Base-by-base conservation (phyloP, 345 rosid genomes). In the Rubroshorea leprosula region DNA sequence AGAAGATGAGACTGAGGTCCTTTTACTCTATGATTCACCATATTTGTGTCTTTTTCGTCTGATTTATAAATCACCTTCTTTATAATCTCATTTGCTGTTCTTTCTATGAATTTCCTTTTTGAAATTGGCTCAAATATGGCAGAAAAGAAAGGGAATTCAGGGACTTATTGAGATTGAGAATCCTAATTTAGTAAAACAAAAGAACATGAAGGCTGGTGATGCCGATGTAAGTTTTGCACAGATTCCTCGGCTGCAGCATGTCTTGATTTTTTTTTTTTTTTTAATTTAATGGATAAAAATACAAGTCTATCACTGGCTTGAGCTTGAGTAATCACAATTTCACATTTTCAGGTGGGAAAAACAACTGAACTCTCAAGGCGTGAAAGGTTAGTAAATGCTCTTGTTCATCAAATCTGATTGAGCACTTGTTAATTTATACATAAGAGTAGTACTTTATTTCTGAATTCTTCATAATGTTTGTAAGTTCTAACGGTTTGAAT, bases 311-410 rank as follows among this genome's bases (percentile, higher is more conserved):
- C 7, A 60, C 23, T 35, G 23, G 27, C 21, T 50, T 35, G 6
- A 23, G 27, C 21, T 50, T 35, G 6, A 23, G 7, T 22, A 50
- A 23, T 49, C 39, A 45, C 21, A 50, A 10, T 31, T 7, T 49
- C 22, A 20, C 21, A 22, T 11, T 60, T 78, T 18, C 74, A 94
- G 99, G 57, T 65, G 24, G 83, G 80, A 43, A 87, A 77, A 70
- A 83, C 92, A 43, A 79, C 96, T 47, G 97, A 89, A 72, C 92
- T 94, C 71, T 87, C 99, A 5, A 87, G 97, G 84, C 95, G 96
- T 53, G 97, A 94, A 77, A 94, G 97, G 99, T 94, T 51, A 63
- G 78, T 72, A 46, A 22, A 31, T 59, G 19, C 58, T 57, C 6
- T 51, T 15, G 22, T 35, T 39, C 38, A n/a, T 20, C n/a, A 43